Evolutionary conservation across 257 asterid genomes (phyloP), one percentile per base, ranked within the genome.

Genomic region (Dorcoceras hygrometricum): DNA sequence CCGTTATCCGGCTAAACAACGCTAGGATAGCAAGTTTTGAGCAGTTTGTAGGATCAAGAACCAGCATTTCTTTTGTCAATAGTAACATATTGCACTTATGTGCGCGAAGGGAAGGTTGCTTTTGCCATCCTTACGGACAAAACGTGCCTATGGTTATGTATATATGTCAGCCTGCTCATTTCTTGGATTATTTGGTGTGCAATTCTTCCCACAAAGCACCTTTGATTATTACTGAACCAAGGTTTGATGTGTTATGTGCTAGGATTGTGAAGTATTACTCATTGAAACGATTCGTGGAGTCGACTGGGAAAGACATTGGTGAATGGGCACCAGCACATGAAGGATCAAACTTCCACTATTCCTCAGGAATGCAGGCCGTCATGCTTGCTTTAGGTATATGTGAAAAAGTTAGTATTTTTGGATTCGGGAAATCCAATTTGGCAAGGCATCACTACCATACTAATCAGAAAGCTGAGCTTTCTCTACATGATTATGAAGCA

Each of bases 351-450:
- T 94, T 94, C 74, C 99, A 94, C 75, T 87, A 94, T 78, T 94
- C 99, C 11, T 94, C 99, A 1, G 99, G 99, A 22, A 82, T 94
- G 89, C 96, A 94, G 78, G 97, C 99, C 1, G 83, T 94, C 55
- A 80, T 90, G 89, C 83, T 94, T 31, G 95, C 96, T 0, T 66
- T 85, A 63, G 99, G 99, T 8, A 32, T 90, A n/a, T 94, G 99
- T 63, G 93, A 88, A 48, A 84, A 75, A n/a, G 96, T 94, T 22
- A 81, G 89, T 8, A 51, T 94, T 18, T 94, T 90, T 18, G 99
- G 99, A 8, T 94, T 86, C 60, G 99, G 99, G 23, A 94, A 90
- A 57, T 81, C 96, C 9, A 46, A 63, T 19, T 43, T 34, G 50
- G 89, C 89, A 16, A 85, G 86, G 84, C 99, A 94, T 54, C 99